phyloP scores from a whole-genome alignment of 2,329 filamentous ascomycete species.

The Aspergillus chevalieri region DNA sequence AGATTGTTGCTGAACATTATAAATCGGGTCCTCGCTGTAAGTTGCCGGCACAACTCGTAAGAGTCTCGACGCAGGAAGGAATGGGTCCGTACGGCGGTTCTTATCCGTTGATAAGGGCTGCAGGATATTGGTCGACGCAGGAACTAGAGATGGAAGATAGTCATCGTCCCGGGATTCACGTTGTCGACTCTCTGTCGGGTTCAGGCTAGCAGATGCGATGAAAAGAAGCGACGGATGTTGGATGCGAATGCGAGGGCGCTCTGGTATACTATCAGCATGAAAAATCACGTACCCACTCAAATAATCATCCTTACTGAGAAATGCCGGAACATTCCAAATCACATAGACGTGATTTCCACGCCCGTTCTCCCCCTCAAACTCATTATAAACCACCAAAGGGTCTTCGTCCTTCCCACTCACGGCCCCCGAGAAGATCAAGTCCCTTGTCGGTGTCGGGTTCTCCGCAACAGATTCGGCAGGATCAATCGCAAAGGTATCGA shows the following conservation, averaged over 20 bases:
- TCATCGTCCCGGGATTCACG: conserved; percentile 39
- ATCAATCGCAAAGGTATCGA: conserved; percentile 45
- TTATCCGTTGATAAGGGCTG: conserved; percentile 50
- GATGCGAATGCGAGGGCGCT: conserved; percentile 45
- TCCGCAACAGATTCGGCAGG: conserved; percentile 38
- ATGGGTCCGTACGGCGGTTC: conserved; percentile 42
- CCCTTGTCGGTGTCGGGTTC: conserved; percentile 29
- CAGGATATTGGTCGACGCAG: conserved; percentile 53
- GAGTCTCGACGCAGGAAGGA: conserved; percentile 53
- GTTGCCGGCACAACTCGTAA: conserved; percentile 51
- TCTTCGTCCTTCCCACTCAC: conserved; percentile 36
- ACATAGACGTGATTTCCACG: conserved; percentile 37
- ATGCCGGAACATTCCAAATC: conserved; percentile 40
- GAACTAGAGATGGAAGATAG: conserved; percentile 50
- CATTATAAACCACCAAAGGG: conserved; percentile 41
- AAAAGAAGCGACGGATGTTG: conserved; percentile 54
- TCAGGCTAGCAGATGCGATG: conserved; percentile 43
- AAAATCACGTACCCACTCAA: not conserved
- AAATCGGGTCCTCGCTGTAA: conserved; percentile 43
- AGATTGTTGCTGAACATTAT: conserved; percentile 50
- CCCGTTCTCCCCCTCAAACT: conserved; percentile 34
- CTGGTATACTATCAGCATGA: conserved; percentile 19
- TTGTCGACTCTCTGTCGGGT: conserved; percentile 36
- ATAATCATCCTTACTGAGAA: conserved; percentile 32
- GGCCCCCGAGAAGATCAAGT: conserved; percentile 39